A percentile compares a stretch with the other conserved stretches of the same genome.
These are phyloP conservation scores for Ceratocystis cubensis DNA, from an alignment of 2,329 filamentous ascomycete species.

Conservation along the genomic window DNA sequence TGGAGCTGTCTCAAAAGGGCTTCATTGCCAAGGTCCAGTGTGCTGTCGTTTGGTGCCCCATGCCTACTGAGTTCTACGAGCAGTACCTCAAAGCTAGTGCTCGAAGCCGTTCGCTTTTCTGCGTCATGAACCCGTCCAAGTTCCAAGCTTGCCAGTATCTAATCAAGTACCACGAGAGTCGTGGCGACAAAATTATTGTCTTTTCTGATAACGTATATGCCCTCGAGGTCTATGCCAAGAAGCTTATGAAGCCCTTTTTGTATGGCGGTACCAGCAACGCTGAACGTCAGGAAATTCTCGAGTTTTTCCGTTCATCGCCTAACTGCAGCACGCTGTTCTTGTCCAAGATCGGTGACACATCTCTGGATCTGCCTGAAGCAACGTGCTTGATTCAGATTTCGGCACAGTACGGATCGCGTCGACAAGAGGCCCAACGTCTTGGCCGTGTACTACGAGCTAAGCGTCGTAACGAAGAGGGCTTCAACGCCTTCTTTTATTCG, in stretches of 20 bases:
- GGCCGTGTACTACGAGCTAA: slow-evolving; percentile 92
- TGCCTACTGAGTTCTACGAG: slow-evolving; percentile 96
- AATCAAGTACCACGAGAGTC: slow-evolving; percentile 92
- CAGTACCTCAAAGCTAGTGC: slow-evolving; percentile 68
- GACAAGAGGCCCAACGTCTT: slow-evolving; percentile 88
- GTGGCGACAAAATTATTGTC: slow-evolving; percentile 95
- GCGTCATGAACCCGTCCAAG: slow-evolving; percentile 95
- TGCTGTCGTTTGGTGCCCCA: slow-evolving; percentile 97
- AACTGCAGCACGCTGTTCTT: slow-evolving; percentile 85
- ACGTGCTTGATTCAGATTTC: slow-evolving; percentile 96
- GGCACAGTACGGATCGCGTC: slow-evolving; percentile 89
- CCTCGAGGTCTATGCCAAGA: slow-evolving; percentile 69
- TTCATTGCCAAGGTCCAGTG: slow-evolving; percentile 96
- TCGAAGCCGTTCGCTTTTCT: slow-evolving; percentile 45
- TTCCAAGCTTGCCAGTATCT: slow-evolving; percentile 95
- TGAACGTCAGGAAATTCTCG: slow-evolving; percentile 75
- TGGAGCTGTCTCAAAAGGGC: slow-evolving; percentile 92
- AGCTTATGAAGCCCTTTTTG: slow-evolving; percentile 77
- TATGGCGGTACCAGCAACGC: slow-evolving; percentile 77
- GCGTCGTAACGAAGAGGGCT: slow-evolving; percentile 90
- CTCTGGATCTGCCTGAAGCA: slow-evolving; percentile 90
- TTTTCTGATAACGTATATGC: slow-evolving; percentile 97
- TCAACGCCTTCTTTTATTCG: slow-evolving; percentile 98
- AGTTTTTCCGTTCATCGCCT: slow-evolving; percentile 91
- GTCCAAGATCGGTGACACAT: slow-evolving; percentile 96